Percentiles rank a stretch among this genome's conserved stretches.
phyloP scores from a whole-genome alignment of 2,329 filamentous ascomycete species.

The Grosmannia serpens region DNA sequence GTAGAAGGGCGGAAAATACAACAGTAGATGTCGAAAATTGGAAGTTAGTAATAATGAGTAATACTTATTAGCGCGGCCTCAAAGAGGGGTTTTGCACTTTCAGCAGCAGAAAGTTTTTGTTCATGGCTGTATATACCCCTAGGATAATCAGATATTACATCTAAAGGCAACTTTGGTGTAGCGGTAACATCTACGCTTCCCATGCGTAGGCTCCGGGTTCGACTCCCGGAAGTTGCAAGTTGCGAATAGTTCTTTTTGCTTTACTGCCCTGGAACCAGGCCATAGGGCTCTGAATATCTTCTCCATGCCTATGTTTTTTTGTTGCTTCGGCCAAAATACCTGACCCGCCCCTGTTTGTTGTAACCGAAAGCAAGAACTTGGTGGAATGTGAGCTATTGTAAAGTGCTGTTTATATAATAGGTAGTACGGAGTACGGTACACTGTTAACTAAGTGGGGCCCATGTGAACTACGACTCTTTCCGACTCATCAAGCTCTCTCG shows the following conservation, averaged over 20 bases:
- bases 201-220: conserved; percentile 19
- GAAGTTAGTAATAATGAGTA: no score
- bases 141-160: no score
- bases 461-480: background rate
- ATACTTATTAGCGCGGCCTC: background rate
- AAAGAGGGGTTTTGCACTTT: background rate
- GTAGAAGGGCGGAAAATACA: background rate
- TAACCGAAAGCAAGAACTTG: no score
- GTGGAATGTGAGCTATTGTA: no score
- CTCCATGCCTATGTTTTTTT: no score
- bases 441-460: background rate
- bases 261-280: background rate
- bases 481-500: background rate
- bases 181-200: conserved; percentile 19
- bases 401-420: no score
- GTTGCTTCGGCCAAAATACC: no score
- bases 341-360: no score
- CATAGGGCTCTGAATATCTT: no score
- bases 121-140: no score
- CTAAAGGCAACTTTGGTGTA: conserved; percentile 16
- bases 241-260: conserved; percentile 5
- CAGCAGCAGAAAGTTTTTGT: no score
- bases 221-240: conserved; percentile 17
- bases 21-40: background rate
- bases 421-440: background rate